Conservation (phyloP, 1,284 basidiomycete species). For the Trichosporon sp. region DNA sequence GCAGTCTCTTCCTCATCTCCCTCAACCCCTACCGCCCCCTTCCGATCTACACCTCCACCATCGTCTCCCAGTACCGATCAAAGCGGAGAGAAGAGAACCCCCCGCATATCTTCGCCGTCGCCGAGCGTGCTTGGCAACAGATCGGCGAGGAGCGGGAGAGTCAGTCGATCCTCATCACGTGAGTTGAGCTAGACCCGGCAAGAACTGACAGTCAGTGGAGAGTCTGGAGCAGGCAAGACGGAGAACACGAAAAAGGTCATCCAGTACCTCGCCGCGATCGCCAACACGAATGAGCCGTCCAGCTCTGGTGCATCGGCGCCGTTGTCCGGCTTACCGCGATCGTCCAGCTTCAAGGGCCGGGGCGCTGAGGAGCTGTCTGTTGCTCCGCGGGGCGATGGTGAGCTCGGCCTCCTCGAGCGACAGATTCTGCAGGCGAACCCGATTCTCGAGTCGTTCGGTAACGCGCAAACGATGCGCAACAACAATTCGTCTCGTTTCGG, state of each 20-base stretch:
- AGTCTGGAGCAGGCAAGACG: conserved; percentile 98
- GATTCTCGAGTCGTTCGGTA: conserved; percentile 96
- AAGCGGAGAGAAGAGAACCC: conserved; percentile 90
- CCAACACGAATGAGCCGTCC: conserved; percentile 68
- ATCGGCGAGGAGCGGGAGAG: conserved; percentile 98
- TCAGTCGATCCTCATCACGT: conserved; percentile 98
- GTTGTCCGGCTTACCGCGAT: conserved; percentile 48
- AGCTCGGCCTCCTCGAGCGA: conserved; percentile 85
- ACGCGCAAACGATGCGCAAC: conserved; percentile 97
- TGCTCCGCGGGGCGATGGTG: conserved; percentile 47
- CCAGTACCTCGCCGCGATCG: conserved; percentile 97
- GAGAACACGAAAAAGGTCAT: conserved; percentile 99
- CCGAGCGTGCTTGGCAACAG: conserved; percentile 96
- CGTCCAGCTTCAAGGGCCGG: conserved; percentile 55
- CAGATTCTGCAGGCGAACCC: conserved; percentile 99
- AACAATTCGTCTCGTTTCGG: conserved; percentile 97
- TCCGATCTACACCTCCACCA: conserved; percentile 90
- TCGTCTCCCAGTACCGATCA: conserved; percentile 89
- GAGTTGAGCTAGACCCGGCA: conserved; percentile 52
- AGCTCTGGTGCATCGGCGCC: conserved; percentile 54
- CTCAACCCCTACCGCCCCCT: conserved; percentile 95
- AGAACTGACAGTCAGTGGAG: conserved; percentile 66
- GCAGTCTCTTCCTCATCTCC: conserved; percentile 79
- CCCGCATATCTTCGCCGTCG: conserved; percentile 96
- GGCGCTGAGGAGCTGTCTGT: conserved; percentile 40